A percentile compares a stretch with the other conserved stretches of the same genome.
phyloP scores from a whole-genome alignment of 78 protist species.

The Polysphondylium violaceum region DNA sequence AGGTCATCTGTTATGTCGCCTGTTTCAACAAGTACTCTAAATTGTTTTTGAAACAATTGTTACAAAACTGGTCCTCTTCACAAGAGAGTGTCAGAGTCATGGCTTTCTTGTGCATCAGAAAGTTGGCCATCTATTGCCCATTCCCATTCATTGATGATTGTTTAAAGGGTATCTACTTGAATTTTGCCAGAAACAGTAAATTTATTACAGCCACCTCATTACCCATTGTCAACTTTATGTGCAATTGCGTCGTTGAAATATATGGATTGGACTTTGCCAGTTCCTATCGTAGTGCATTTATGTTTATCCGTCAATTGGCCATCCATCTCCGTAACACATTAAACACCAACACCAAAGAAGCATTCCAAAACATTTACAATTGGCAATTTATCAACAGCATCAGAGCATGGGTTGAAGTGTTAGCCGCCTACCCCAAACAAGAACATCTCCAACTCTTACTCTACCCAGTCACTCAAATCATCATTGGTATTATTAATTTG shows the following conservation, averaged over 20 bases:
- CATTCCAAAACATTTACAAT: constrained; percentile 85
- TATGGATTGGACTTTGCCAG: constrained; percentile 72
- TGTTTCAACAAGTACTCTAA: constrained; percentile 41
- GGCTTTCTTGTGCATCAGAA: constrained; percentile 77
- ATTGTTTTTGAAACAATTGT: constrained; percentile 31
- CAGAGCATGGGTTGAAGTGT: constrained; percentile 85
- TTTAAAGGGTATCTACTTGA: constrained; percentile 87
- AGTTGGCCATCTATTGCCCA: constrained; percentile 70
- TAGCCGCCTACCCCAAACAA: constrained; percentile 67
- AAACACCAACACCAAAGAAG: constrained; percentile 15
- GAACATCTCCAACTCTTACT: constrained; percentile 60
- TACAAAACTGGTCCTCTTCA: constrained; percentile 66
- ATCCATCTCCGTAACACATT: constrained; percentile 89
- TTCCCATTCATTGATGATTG: constrained; percentile 84
- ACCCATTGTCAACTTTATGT: constrained; percentile 74
- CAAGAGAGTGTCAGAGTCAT: constrained; percentile 65
- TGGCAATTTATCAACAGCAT: constrained; percentile 92
- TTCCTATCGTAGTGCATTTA: constrained; percentile 91
- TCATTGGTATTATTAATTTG: constrained; percentile 68
- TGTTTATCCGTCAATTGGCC: constrained; percentile 96
- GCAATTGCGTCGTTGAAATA: constrained; percentile 88
- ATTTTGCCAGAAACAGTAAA: constrained; percentile 76
- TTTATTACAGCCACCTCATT: neutral
- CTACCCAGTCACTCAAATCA: constrained; percentile 87
- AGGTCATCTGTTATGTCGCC: constrained; percentile 24